These are phyloP conservation scores for Tetrahymena borealis DNA, from an alignment of 73 alveolate genomes.

Conservation along the genomic window DNA sequence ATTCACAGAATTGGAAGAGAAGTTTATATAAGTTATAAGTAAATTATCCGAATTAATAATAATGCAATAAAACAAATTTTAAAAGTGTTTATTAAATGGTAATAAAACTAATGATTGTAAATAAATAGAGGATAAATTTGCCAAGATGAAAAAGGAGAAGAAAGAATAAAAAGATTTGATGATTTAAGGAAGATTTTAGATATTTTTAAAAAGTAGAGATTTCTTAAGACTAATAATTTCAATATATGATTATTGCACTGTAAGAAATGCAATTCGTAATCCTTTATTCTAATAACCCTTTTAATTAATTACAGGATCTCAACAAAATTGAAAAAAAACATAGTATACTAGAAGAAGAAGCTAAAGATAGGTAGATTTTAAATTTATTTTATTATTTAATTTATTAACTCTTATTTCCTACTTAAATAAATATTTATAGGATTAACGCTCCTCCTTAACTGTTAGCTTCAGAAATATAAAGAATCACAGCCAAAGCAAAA, in stretches of 20 bases:
- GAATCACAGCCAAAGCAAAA: slow-evolving; percentile 16
- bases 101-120: not conserved
- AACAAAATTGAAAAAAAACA: slow-evolving; percentile 24
- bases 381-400: not conserved
- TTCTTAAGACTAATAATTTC: not conserved
- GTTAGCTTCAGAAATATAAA: slow-evolving; percentile 30
- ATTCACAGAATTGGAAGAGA: not conserved
- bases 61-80: too few species aligned
- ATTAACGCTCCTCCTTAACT: slow-evolving; percentile 14
- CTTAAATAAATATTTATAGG: not conserved
- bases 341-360: slow-evolving; percentile 6
- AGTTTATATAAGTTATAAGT: not conserved
- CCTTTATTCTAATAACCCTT: not conserved
- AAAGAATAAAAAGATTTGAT: not conserved
- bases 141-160: not conserved
- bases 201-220: not conserved
- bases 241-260: not conserved
- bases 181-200: not conserved
- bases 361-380: slow-evolving; percentile 12
- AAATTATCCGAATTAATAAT: too few species aligned
- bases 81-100: not conserved
- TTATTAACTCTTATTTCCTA: not conserved
- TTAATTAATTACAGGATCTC: slow-evolving; percentile 13
- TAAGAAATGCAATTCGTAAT: not conserved
- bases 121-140: not conserved